These are phyloP conservation scores for Simplicillium sp. DNA, from an alignment of 2,329 filamentous ascomycete species.

Conservation along the genomic window DNA sequence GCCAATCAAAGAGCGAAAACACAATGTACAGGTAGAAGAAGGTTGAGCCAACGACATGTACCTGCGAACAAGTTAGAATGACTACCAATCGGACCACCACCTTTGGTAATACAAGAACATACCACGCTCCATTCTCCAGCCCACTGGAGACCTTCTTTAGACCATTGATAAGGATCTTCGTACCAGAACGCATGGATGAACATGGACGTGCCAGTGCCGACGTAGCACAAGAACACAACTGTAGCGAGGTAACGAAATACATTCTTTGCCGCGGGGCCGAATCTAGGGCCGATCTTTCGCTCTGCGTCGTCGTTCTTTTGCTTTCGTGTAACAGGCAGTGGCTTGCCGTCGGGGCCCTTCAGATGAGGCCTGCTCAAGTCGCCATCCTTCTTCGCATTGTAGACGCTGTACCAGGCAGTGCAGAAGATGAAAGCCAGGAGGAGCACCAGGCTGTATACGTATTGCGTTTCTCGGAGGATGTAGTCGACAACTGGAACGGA, in stretches of 20 bases:
- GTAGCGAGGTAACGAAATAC: conserved; percentile 69
- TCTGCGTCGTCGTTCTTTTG: conserved; percentile 38
- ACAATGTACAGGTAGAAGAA: conserved; percentile 83
- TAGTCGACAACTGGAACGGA: conserved; percentile 24
- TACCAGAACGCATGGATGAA: conserved; percentile 60
- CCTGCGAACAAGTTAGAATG: conserved; percentile 36
- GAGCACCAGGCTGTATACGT: conserved; percentile 42
- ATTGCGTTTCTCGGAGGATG: conserved; percentile 36
- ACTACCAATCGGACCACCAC: conserved; percentile 1
- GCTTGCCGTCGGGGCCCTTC: conserved; percentile 81
- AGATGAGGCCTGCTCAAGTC: conserved; percentile 36
- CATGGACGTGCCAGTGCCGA: conserved; percentile 65
- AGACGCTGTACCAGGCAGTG: conserved; percentile 42
- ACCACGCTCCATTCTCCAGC: conserved; percentile 70
- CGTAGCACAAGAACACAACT: conserved; percentile 62
- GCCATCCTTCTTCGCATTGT: conserved; percentile 39
- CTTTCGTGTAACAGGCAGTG: conserved; percentile 61
- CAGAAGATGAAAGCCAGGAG: conserved; percentile 40
- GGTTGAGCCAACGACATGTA: conserved; percentile 75
- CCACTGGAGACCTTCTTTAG: conserved; percentile 48
- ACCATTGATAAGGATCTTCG: conserved; percentile 27
- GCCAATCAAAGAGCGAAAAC: conserved; percentile 77
- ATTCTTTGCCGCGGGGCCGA: conserved; percentile 57
- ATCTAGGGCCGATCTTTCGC: conserved; percentile 37
- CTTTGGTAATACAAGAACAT: conserved; percentile 25